Base-by-base conservation (phyloP, 2,329 filamentous ascomycete species). In the Phyllosticta ampelicida region DNA sequence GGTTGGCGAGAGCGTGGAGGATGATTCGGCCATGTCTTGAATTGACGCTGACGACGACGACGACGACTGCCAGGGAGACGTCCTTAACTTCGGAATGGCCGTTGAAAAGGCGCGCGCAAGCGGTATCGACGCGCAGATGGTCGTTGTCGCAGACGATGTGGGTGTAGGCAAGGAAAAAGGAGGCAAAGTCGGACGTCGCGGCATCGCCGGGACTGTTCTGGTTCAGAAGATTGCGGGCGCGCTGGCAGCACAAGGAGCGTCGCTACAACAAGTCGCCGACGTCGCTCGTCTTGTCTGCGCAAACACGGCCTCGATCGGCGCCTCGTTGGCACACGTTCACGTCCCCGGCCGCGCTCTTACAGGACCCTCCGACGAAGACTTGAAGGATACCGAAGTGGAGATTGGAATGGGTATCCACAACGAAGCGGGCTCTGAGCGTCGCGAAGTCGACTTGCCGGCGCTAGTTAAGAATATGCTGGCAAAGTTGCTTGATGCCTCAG, bases 151-250 rank as follows among this genome's bases (percentile, higher is more conserved):
- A 5, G 92, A 97, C 67, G 92, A 97, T 71, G 90, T 91, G 2
- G 90, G 91, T 50, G 91, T 97, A 51, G 91, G 91, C 1, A 79
- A 90, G 60, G 78, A 77, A 55, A 86, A 86, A 69, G 86, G 87
- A 10, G 91, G 92, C n/a, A 96, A 96, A 70, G 92, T 96, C 16
- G 92, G 92, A 1, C 78, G 92, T 55, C 81, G 92, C 67, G 92
- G 92, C 56, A 94, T 97, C 70, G 91, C 90, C 2, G 92, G 92
- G 29, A 95, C 90, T 5, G 89, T 95, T 48, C 76, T 96, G 21
- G 88, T 96, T n/a, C 81, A 91, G 65, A 96, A 97, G 79, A 87
- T 95, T 67, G 81, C 86, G 13, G 90, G 92, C 9, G 92, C 90
- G 6, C 72, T 95, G 65, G 90, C 91, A 3, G 87, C 86, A 26